Base-by-base conservation (phyloP, 1,284 basidiomycete genomes). In the Singerocomus inundabilis region DNA sequence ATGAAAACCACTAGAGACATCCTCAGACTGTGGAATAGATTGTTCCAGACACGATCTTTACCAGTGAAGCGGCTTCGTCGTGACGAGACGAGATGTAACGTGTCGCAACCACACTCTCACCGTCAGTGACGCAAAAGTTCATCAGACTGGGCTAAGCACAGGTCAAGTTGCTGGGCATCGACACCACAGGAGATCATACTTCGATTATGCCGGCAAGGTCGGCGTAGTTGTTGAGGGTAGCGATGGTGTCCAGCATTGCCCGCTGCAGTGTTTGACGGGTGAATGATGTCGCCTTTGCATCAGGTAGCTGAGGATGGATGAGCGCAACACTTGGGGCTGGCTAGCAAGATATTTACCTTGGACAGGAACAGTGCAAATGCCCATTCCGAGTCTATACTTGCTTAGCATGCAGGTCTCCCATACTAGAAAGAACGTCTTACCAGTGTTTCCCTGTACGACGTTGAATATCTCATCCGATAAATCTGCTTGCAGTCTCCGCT, bases 101-200 rank as follows among this genome's bases (percentile, higher is more conserved):
- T 2, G 94, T 97, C 8, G 91, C 95, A 13, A 99, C 84, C 13
- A 99, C 91, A 40, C 87, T 91, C 61, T 91, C 81, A 2, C 96
- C 96, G 64, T 98, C 96, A 2, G 93, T 93, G 25, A 98, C 88
- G 61, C 93, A 95, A 66, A 97, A 99, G 67, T 98, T 99, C 86
- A 96, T 84, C 52, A 98, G 71, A 59, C 88, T 92, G 12, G 95
- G 95, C 80, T 93, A 63, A 44, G 24, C 24, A 44, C 36, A 25
- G 10, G 15, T 26, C 62, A 25, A 64, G 47, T 36, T n/a, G 16
- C 24, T 18, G 30, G 25, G 30, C 26, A 16, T 44, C 34, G 21
- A 18, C 33, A n/a, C 12, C 35, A 41, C 28, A 35, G 34, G 16
- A 33, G 26, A 26, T 62, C 70, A 36, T 59, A 86, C 89, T 74